These are phyloP conservation scores for Multifurca ochricompacta DNA, from an alignment of 768 basidiomycete genomes.

Conservation along the genomic window DNA sequence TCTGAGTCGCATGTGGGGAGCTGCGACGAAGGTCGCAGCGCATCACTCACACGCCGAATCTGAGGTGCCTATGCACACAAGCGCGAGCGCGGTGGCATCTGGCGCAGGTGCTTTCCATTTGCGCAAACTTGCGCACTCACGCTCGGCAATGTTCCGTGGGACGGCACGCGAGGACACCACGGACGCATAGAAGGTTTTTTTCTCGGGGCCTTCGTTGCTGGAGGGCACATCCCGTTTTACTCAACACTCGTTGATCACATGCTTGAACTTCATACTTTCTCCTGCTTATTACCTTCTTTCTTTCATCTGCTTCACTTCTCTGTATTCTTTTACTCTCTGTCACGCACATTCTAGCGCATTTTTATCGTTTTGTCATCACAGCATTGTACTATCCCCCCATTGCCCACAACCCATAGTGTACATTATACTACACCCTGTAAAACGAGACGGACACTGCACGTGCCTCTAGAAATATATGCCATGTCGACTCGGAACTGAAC, in stretches of 20 bases:
- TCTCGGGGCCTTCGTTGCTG: constrained; percentile 6
- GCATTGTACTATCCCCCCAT: constrained; percentile 12
- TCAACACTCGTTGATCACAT: constrained; percentile 16
- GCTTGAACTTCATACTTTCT: constrained; percentile 2
- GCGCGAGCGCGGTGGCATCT: constrained; percentile 27
- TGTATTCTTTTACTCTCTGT: constrained; percentile 8
- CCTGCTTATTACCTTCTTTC: constrained; percentile 5
- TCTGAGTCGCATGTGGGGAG: constrained; percentile 70
- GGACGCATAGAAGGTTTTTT: background rate
- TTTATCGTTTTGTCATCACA: constrained; percentile 16
- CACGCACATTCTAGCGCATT: constrained; percentile 18
- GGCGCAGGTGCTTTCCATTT: constrained; percentile 27
- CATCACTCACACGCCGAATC: constrained; percentile 15
- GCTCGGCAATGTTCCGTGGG: constrained; percentile 36
- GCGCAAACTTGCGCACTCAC: constrained; percentile 38
- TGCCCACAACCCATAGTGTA: background rate
- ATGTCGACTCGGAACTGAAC: background rate
- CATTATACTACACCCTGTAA: constrained; percentile 4
- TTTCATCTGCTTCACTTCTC: background rate
- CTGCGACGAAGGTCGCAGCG: constrained; percentile 37
- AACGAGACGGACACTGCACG: constrained; percentile 6
- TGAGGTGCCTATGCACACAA: constrained; percentile 4
- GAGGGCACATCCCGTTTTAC: constrained; percentile 10
- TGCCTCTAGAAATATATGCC: background rate
- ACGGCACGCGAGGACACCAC: constrained; percentile 1